A percentile compares a stretch with the other conserved stretches of the same genome.
Conservation (phyloP, 352 stramenopile species). For the Globisporangium polare region DNA sequence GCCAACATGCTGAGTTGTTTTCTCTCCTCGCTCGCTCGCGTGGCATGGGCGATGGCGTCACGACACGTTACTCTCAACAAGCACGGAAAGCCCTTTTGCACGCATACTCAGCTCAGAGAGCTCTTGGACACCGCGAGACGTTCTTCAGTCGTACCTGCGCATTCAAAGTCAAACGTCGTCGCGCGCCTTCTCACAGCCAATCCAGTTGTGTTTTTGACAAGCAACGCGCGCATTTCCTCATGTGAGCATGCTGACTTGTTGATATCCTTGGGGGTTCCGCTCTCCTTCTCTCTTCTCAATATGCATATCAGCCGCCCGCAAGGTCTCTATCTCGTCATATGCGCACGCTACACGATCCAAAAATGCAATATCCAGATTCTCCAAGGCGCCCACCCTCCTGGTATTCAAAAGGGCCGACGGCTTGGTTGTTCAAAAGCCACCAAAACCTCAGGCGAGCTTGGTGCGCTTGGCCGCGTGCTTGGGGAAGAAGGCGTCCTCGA, state of each 20-base stretch:
- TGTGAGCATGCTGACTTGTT: background rate
- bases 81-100: too few relatives aligned
- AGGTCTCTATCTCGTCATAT: background rate
- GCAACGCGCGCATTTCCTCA: too few relatives aligned
- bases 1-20: too few relatives aligned
- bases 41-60: too few relatives aligned
- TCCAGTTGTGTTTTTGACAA: too few relatives aligned
- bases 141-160: too few relatives aligned
- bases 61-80: too few relatives aligned
- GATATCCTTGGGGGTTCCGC: background rate
- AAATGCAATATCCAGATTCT: background rate
- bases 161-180: too few relatives aligned
- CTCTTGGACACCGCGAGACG: too few relatives aligned
- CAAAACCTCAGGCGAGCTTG: background rate
- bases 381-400: background rate
- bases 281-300: background rate
- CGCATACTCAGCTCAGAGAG: too few relatives aligned
- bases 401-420: background rate
- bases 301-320: background rate
- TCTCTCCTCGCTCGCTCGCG: too few relatives aligned
- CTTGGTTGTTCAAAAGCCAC: background rate
- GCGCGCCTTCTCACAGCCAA: too few relatives aligned
- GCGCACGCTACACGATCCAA: background rate
- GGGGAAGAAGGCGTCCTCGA: constrained; percentile 32
- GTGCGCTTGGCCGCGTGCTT: constrained; percentile 4